These are phyloP conservation scores for Raffaelea deltoideospora DNA, from an alignment of 2,329 filamentous ascomycete genomes.

Conservation along the genomic window DNA sequence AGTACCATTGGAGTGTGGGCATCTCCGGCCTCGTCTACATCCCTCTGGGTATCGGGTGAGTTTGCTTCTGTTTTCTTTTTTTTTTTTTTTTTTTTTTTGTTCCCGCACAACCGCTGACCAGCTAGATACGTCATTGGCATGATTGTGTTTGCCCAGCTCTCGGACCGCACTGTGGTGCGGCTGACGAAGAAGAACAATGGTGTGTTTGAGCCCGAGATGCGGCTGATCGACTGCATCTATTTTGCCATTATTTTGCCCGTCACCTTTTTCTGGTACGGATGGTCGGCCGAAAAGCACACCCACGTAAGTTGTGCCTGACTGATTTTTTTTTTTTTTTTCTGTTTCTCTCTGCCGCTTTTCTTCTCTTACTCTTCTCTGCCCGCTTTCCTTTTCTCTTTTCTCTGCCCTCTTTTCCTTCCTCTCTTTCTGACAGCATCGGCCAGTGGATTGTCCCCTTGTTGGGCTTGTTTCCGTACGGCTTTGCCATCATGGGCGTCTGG, in stretches of 20 bases:
- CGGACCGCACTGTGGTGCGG: slow-evolving; percentile 22
- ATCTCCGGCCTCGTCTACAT: slow-evolving; percentile 34
- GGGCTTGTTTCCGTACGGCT: slow-evolving; percentile 15
- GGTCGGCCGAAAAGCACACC: slow-evolving; percentile 12
- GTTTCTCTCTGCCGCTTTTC: not conserved
- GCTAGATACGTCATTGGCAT: slow-evolving; percentile 10
- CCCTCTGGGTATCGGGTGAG: slow-evolving; percentile 20
- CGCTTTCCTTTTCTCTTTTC: not conserved
- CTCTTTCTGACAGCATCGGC: not conserved
- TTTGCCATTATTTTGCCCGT: slow-evolving; percentile 16
- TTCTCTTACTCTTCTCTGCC: not conserved
- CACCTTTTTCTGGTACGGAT: slow-evolving; percentile 24
- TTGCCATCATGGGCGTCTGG: slow-evolving; percentile 17
- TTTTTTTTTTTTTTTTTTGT: not conserved
- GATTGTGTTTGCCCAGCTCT: slow-evolving; percentile 16
- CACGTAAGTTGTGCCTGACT: slow-evolving; percentile 2
- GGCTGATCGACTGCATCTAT: slow-evolving; percentile 17
- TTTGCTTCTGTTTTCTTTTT: not conserved
- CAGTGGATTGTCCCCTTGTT: slow-evolving; percentile 7
- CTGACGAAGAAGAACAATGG: slow-evolving; percentile 22
- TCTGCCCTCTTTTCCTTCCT: not conserved
- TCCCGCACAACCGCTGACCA: not conserved
- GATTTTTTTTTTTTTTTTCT: not conserved
- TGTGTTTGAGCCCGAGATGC: slow-evolving; percentile 21
- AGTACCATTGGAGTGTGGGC: slow-evolving; percentile 30